A percentile compares a stretch with the other conserved stretches of the same genome.
Evolutionary conservation across 106 monocot species (phyloP).

Genomic region (Gastrodia elata): DNA sequence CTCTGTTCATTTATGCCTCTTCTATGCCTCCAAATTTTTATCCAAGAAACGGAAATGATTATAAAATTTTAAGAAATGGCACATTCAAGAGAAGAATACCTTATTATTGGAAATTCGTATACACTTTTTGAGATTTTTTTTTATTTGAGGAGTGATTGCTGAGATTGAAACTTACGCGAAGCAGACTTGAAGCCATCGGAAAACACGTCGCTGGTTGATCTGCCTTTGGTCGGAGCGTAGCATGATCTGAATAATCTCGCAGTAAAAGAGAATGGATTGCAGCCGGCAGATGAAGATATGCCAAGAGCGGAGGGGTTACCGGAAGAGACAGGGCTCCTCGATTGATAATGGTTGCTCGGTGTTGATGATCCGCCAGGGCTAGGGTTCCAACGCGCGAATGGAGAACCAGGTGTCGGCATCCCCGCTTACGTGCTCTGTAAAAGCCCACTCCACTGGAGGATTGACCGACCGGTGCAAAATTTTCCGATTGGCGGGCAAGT

Average conservation of each 20-base stretch:
- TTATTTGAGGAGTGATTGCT: background rate
- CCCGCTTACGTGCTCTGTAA: background rate
- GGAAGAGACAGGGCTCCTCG: slow-evolving; percentile 1
- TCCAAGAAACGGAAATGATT: background rate
- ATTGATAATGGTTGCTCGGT: background rate
- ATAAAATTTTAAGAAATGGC: background rate
- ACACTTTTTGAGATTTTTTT: too few relatives aligned
- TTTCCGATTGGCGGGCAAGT: background rate
- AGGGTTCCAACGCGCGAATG: background rate
- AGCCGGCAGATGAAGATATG: background rate
- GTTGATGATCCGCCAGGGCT: background rate
- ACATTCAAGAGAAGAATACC: background rate
- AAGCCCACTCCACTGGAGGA: background rate
- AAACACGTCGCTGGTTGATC: background rate
- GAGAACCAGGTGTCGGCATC: slow-evolving; percentile 5
- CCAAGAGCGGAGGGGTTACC: background rate
- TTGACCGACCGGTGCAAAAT: background rate
- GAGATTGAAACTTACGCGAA: slow-evolving; percentile 7
- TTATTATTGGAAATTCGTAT: too few relatives aligned
- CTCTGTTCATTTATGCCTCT: background rate
- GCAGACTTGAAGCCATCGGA: slow-evolving; percentile 7
- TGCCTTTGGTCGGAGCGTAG: background rate
- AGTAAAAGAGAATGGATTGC: slow-evolving; percentile 1
- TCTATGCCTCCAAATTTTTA: background rate
- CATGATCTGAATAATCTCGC: background rate